Conservation (phyloP, 2,329 filamentous ascomycete genomes). For the Scolecobasidium constrictum region DNA sequence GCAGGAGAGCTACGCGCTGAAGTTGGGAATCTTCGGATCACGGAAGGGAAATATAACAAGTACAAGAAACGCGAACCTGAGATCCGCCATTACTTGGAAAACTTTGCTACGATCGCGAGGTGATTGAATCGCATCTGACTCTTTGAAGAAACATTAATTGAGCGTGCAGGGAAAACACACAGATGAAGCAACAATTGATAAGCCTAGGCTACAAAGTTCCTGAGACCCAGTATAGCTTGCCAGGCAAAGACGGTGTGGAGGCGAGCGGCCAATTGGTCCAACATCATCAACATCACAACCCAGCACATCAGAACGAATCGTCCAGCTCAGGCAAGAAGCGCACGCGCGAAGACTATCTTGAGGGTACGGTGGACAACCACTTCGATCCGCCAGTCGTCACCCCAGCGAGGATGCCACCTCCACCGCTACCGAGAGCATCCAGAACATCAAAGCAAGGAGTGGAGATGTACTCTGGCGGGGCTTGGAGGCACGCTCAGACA, state of each 20-base stretch:
- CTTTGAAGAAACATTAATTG: slow-evolving; percentile 12
- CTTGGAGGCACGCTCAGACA: too few species aligned
- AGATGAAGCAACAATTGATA: slow-evolving; percentile 17
- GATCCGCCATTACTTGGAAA: slow-evolving; percentile 24
- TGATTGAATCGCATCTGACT: slow-evolving; percentile 12
- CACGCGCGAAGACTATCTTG: slow-evolving; percentile 7
- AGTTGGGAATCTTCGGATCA: slow-evolving; percentile 11
- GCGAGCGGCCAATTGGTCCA: slow-evolving; percentile 9
- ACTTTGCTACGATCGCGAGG: slow-evolving; percentile 22
- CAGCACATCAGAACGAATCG: not conserved
- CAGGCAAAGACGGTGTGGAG: too few species aligned
- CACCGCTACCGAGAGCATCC: slow-evolving; percentile 6
- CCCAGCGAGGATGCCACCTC: slow-evolving; percentile 10
- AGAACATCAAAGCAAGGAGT: too few species aligned
- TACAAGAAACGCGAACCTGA: slow-evolving; percentile 21
- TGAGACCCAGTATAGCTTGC: too few species aligned
- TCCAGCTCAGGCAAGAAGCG: slow-evolving; percentile 1
- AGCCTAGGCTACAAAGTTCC: slow-evolving; percentile 20
- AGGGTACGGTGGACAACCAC: not conserved
- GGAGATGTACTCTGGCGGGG: too few species aligned
- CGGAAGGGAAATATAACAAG: slow-evolving; percentile 16
- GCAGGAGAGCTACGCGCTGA: not conserved
- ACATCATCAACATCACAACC: not conserved
- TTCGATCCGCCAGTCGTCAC: not conserved
- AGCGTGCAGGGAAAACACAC: slow-evolving; percentile 15